Base-by-base conservation (phyloP, 2,329 filamentous ascomycete genomes). In the Pseudocercospora cruenta region DNA sequence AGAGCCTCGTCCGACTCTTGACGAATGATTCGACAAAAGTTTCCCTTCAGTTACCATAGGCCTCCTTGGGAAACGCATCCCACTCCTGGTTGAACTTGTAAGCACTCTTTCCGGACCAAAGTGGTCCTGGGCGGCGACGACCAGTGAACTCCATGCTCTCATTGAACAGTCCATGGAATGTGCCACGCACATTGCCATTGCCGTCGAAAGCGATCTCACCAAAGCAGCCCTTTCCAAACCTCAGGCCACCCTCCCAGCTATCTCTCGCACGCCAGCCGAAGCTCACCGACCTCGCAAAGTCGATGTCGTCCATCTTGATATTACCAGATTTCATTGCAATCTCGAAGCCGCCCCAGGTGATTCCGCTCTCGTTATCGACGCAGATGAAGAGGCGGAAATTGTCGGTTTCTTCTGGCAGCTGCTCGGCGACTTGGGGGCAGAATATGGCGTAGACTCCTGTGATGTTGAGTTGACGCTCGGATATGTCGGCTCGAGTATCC, bases 311-410 rank as follows among this genome's bases (percentile, higher is more conserved):
- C 33, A 85, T 75, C 36, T 76, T 75, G n/a, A 85, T 71, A 2
- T 85, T 71, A 1, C 83, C 82, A 45, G 75, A 65, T 43, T 82
- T 75, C 7, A 80, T 62, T 0, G 80, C 81, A 4, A 84, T 75
- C 51, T 81, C 75, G 67, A 86, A 85, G 0, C 68, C 72, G 0
- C 80, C 83, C 83, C 84, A 86, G 7, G 85, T 78, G 4, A 71
- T 73, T 12, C 79, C 79, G 16, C 74, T 47, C 26, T 70, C 62
- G 28, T 69, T 65, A 59, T 76, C 75, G 1, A 82, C 76, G 1
- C 80, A 81, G 16, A 83, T 72, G 47, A 80, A 74, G 9, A 82
- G 70, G 1, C 69, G 69, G 22, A 80, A 75, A 24, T 79, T 73
- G 2, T 69, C 61, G 1, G 67, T 59, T 4, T 69, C 58, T 21